Base-by-base conservation (phyloP, 495 filamentous ascomycete species). In the Trichoderma virens region DNA sequence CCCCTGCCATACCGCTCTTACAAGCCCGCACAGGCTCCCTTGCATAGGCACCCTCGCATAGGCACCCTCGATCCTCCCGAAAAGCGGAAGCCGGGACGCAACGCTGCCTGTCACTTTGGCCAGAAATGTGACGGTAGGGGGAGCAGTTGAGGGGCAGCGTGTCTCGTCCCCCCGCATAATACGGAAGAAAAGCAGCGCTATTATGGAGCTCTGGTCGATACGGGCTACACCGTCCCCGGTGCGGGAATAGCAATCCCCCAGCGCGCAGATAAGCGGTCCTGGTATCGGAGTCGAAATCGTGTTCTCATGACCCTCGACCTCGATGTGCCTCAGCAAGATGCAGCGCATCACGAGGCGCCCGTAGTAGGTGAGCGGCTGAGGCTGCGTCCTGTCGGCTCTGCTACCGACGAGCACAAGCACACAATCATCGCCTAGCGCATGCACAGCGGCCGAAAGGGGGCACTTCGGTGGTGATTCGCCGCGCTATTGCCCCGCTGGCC, bases 291-390 rank as follows among this genome's bases (percentile, higher is more conserved):
- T 9, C 7, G 25, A 14, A 30, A 16, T 13, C 9, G 9, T 30
- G 51, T 56, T 56, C 51, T 56, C 51, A 56, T 56, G 51, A 56
- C 51, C 51, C 51, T n/a, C 20, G 16, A n/a, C 5, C 18, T 47
- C 27, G 16, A 7, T n/a, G 45, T 7, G 45, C 45, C 51, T 31
- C 51, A 56, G 25, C 51, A 56, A 25, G 23, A 25, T 23, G 5
- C n/a, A 9, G 45, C 20, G 45, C 25, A 56, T 56, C 51, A 56
- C 51, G 51, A 56, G 51, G 43, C 43, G 18, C 43, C 38, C 38
- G 18, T 41, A 16, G 13, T 4, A 11, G 11, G 38, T 18, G 13
- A 18, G 38, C 38, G 13, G 18, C 13, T 41, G 45, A 20, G n/a
- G 14, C 4, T 28, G 27, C 25, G 27, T 30, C 51, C 51, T 28